Conservation (phyloP, 805 yeast species). For the Monosporozyma aquatica region DNA sequence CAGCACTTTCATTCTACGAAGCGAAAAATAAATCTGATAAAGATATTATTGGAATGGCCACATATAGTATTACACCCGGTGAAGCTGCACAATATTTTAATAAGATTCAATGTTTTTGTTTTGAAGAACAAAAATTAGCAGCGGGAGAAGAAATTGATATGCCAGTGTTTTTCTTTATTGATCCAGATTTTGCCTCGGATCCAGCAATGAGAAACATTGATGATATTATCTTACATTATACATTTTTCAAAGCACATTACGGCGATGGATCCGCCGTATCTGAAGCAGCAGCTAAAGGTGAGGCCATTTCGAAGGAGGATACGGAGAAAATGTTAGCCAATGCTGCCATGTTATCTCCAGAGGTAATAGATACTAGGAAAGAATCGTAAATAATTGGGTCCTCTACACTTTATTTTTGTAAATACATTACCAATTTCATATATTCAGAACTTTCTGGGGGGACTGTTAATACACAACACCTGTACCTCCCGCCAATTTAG, state of each 20-base stretch:
- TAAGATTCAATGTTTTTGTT: constrained; percentile 96
- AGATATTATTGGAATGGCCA: constrained; percentile 97
- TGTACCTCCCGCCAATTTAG: background rate
- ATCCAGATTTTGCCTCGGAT: constrained; percentile 89
- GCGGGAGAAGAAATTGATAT: constrained; percentile 98
- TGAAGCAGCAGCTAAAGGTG: constrained; percentile 13
- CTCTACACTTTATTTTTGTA: background rate
- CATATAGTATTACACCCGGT: constrained; percentile 93
- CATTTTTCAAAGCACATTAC: constrained; percentile 65
- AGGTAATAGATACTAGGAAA: constrained; percentile 4
- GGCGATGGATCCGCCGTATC: constrained; percentile 33
- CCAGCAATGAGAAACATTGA: constrained; percentile 87
- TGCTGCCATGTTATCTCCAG: constrained; percentile 14
- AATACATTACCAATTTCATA: background rate
- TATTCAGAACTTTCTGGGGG: background rate
- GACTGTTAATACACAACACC: background rate
- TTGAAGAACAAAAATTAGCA: constrained; percentile 86
- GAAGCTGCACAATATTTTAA: constrained; percentile 94
- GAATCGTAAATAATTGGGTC: background rate
- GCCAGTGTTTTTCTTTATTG: constrained; percentile 96
- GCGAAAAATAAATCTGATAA: constrained; percentile 80
- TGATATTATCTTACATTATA: constrained; percentile 83
- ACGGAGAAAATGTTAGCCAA: constrained; percentile 13
- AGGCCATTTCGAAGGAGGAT: constrained; percentile 9
- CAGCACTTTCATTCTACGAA: constrained; percentile 90